Conservation (phyloP, 2,329 filamentous ascomycete genomes). For the Whalleya microplaca region DNA sequence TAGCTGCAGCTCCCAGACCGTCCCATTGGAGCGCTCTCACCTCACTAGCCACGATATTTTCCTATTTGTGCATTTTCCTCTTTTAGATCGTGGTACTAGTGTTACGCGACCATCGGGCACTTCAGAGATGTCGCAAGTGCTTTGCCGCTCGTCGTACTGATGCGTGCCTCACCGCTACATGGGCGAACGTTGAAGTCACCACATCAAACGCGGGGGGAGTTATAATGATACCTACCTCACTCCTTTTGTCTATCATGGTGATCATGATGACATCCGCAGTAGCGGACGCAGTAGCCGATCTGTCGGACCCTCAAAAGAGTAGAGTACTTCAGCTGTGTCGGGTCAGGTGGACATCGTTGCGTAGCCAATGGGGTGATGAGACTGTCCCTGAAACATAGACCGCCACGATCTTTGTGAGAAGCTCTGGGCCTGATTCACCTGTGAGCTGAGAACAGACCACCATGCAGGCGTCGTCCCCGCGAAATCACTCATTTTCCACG, state of each 20-base stretch:
- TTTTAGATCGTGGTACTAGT: slow-evolving; percentile 17
- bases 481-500: slow-evolving; percentile 30
- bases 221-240: no score
- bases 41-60: slow-evolving; percentile 15
- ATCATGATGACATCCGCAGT: not conserved
- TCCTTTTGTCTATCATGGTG: not conserved
- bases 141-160: slow-evolving; percentile 8
- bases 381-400: slow-evolving; percentile 23
- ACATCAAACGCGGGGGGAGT: not conserved
- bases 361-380: slow-evolving; percentile 20
- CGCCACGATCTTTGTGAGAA: not conserved
- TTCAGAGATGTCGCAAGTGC: slow-evolving; percentile 4
- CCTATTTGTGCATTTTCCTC: slow-evolving; percentile 19
- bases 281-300: not conserved
- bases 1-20: slow-evolving; percentile 21
- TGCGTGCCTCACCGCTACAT: slow-evolving; percentile 21
- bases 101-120: slow-evolving; percentile 1
- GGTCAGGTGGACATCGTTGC: slow-evolving; percentile 3
- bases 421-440: slow-evolving; percentile 7
- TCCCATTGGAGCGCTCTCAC: slow-evolving; percentile 15
- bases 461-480: slow-evolving; percentile 27
- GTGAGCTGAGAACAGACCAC: slow-evolving; percentile 26
- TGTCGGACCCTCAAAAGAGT: not conserved
- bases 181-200: slow-evolving; percentile 18
- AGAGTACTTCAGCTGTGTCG: not conserved